Conservation (phyloP, 345 rosid species). For the Eucalyptus cloeziana region DNA sequence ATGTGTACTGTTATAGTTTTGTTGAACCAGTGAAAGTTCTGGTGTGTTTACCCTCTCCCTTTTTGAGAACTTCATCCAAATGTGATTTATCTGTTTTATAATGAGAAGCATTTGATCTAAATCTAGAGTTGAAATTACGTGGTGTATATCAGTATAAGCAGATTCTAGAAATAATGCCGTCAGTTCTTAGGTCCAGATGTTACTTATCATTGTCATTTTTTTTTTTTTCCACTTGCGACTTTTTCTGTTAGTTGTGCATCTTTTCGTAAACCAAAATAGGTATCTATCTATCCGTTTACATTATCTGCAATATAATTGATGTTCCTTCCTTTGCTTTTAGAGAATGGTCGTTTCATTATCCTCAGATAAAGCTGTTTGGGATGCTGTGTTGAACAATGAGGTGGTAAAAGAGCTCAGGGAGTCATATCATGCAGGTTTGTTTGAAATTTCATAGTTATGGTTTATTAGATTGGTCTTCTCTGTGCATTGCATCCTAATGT, state of each 20-base stretch:
- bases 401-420: constrained; percentile 60
- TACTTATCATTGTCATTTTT: not conserved
- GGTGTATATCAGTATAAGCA: not conserved
- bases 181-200: not conserved
- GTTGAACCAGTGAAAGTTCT: not conserved
- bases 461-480: not conserved
- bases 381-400: constrained; percentile 71
- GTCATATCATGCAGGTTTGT: constrained; percentile 44
- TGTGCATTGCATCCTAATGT: not conserved
- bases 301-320: not conserved
- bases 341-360: constrained; percentile 69
- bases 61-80: not conserved
- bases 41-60: not conserved
- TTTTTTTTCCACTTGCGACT: not conserved
- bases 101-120: not conserved
- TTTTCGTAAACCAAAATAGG: not conserved
- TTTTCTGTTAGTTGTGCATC: not conserved
- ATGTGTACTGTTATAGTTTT: not conserved
- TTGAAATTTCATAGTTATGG: not conserved
- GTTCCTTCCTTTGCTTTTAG: constrained; percentile 12
- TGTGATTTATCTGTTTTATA: not conserved
- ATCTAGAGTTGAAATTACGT: not conserved
- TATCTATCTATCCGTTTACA: not conserved
- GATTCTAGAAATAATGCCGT: not conserved
- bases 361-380: constrained; percentile 78